Base-by-base conservation (phyloP, 345 rosid species). In the Hibiscus mutabilis region DNA sequence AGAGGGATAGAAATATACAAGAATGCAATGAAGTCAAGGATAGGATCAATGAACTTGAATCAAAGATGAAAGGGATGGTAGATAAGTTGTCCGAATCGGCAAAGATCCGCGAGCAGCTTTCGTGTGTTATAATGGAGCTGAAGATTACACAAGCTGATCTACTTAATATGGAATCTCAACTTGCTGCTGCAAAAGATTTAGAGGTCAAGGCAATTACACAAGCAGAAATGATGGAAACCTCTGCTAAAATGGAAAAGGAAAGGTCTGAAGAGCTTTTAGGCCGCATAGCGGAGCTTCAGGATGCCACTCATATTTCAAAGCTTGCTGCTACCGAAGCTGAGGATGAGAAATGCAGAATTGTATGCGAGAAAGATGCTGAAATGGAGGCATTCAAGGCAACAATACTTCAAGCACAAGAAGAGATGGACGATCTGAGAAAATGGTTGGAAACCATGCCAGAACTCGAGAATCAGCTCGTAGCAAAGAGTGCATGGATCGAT, bases 161-260 rank as follows among this genome's bases (percentile, higher is more conserved):
- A 44, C 80, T 82, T 35, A 31, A 51, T 53, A 59, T 66, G 79
- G 86, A 84, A 69, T 72, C 83, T 1, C 78, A 78, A 58, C 82
- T 87, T 64, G 85, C 79, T 27, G 69, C 73, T 3, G 76, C 81
- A 6, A 79, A 61, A 55, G 87, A 84, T 4, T 73, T 44, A 42
- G 74, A 84, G 66, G 44, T 70, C 31, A 82, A 77, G 77, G 86
- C 85, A 42, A 25, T 75, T 51, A 68, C 73, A 16, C 69, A 35
- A 53, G 82, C 69, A 3, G 78, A 81, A 64, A 27, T 69, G 46
- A 73, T 78, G 78, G 86, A 85, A 74, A n/a, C 65, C 33, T 78
- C 75, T 4, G 83, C 79, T 7, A 40, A 66, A 21, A 60, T 70
- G 47, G 89, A 84, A 47, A 87, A 75, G 77, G 80, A 79, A 29